Evolutionary conservation across 2,329 filamentous ascomycete species (phyloP).

Genomic region (Aureobasidium mangrovei): DNA sequence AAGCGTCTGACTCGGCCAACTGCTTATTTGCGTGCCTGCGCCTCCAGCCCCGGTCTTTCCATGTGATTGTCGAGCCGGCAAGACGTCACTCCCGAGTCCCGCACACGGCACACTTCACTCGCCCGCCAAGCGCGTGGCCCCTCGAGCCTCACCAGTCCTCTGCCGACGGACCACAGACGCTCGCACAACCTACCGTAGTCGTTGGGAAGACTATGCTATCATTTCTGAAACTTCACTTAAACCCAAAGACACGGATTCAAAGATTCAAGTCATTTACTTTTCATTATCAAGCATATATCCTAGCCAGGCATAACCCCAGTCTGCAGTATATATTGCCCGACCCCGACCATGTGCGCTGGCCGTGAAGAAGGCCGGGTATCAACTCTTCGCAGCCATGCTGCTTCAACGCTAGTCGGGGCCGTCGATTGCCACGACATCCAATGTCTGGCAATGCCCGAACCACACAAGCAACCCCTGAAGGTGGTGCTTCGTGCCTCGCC

Average conservation of each 20-base stretch:
- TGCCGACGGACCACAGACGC: too few species aligned
- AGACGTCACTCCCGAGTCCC: too few species aligned
- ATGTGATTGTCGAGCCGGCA: too few species aligned
- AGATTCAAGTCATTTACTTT: slow-evolving; percentile 12
- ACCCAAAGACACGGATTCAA: not conserved
- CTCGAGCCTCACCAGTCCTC: too few species aligned
- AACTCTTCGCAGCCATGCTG: slow-evolving; percentile 12
- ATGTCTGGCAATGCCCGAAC: not conserved
- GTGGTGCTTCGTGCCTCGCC: too few species aligned
- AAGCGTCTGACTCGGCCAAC: too few species aligned
- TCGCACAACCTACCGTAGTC: not conserved
- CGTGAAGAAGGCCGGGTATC: slow-evolving; percentile 5
- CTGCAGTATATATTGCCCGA: not conserved
- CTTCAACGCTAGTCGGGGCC: not conserved
- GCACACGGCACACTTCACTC: too few species aligned
- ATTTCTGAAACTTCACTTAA: too few species aligned
- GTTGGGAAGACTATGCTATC: not conserved
- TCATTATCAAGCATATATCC: slow-evolving; percentile 11
- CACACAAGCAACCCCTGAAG: not conserved
- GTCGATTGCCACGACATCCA: not conserved
- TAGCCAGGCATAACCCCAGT: not conserved
- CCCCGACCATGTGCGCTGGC: slow-evolving; percentile 6
- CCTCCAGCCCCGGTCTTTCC: too few species aligned
- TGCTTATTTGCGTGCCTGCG: too few species aligned
- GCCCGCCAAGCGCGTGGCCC: too few species aligned